Evolutionary conservation across 2,329 filamentous ascomycete species (phyloP), one percentile per base, ranked within the genome.

Genomic region (Apiospora aurea): DNA sequence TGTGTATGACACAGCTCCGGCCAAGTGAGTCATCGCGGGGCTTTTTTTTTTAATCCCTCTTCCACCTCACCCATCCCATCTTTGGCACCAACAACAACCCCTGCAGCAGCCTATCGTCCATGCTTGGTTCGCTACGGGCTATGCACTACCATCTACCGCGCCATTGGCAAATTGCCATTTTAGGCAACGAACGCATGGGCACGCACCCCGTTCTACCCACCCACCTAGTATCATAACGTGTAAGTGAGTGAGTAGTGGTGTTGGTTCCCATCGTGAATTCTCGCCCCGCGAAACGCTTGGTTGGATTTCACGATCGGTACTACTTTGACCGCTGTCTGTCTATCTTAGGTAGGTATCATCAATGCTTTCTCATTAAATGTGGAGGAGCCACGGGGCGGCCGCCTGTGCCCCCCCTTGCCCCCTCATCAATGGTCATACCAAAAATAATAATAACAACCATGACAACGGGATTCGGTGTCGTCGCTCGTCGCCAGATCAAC

Each of bases 11-110:
- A 68, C 66, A 47, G 66, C 66, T 47, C 41, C 66, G 66, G 66
- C 66, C 66, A 68, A 47, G 66, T 68, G 66, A 68, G 66, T 68
- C 66, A 68, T 68, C 41, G 66, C 66, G 66, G 66, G 66, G 29
- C 66, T 47, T 8, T 21, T 26, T 47, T 46, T 61, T 7, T 67
- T 21, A 29, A 14, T 43, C 21, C 21, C 18, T 11, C 21, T 11
- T 21, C 11, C 38, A 43, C 29, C 41, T 34, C 51, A 34, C 53
- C 29, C 53, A 29, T 61, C 53, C 29, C 21, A n/a, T 29, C 13
- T 61, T 61, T 38, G 53, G 51, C 51, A 57, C 51, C 53, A 34
- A 18, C 41, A 26, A 47, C 66, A n/a, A 68, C 66, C 66, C 66
- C 66, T 68, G 66, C 66, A 18, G 4, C 66, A 68, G 43, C 66